Conservation (phyloP, 2,329 filamentous ascomycete species). For the Bipolaris bicolor region DNA sequence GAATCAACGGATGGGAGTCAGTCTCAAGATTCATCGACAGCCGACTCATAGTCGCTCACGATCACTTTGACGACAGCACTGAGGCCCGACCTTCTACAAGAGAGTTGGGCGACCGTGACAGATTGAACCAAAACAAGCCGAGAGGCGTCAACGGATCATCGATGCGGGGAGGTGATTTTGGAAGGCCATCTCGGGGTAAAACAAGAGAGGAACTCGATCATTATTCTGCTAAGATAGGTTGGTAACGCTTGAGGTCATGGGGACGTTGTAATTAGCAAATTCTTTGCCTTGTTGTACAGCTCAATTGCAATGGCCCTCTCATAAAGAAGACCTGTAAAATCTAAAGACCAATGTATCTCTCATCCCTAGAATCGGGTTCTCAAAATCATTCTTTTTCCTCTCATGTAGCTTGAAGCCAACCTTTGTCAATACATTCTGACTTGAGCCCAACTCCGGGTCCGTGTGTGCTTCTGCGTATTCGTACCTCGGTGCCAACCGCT, state of each 20-base stretch:
- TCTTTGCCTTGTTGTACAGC: neutral
- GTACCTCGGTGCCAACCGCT: slow-evolving; percentile 9
- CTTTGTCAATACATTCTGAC: slow-evolving; percentile 64
- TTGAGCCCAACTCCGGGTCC: slow-evolving; percentile 58
- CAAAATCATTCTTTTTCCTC: slow-evolving; percentile 50
- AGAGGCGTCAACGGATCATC: slow-evolving; percentile 10
- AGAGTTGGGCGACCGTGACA: slow-evolving; percentile 12
- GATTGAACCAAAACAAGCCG: slow-evolving; percentile 13
- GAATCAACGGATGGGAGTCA: slow-evolving; percentile 1
- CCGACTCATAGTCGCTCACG: neutral
- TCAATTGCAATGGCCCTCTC: neutral
- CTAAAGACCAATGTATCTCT: slow-evolving; percentile 48
- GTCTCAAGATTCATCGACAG: neutral
- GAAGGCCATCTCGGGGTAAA: slow-evolving; percentile 4
- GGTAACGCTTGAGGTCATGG: neutral
- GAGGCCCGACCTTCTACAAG: neutral
- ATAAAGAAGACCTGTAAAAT: slow-evolving; percentile 27
- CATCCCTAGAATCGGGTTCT: slow-evolving; percentile 44
- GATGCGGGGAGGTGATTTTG: neutral
- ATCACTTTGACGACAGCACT: slow-evolving; percentile 7
- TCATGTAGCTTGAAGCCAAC: slow-evolving; percentile 60
- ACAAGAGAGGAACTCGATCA: slow-evolving; percentile 3
- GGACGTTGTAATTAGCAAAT: neutral
- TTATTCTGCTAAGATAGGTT: neutral
- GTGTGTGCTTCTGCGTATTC: slow-evolving; percentile 54